Base-by-base conservation (phyloP, 495 filamentous ascomycete species). In the Entonaema liquescens region DNA sequence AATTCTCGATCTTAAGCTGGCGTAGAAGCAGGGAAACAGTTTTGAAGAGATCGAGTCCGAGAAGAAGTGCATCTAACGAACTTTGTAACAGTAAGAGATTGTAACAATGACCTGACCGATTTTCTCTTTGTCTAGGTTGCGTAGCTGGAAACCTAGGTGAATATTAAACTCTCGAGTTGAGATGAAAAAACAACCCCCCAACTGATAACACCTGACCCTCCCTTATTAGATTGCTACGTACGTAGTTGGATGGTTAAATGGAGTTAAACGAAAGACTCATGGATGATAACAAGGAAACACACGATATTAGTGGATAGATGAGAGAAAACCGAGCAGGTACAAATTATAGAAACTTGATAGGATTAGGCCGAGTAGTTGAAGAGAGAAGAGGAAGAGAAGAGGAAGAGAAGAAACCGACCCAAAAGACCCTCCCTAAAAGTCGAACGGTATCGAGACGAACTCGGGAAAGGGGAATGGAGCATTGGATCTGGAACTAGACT, bases 131-230 rank as follows among this genome's bases (percentile, higher is more conserved):
- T 72, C 26, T 12, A 59, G 61, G n/a, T n/a, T 42, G 59, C 36
- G 67, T 61, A 29, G n/a, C n/a, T n/a, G 67, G 65, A 58, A 68
- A 72, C 60, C 40, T 72, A 72, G 31, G 31, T 5, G 11, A 68
- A 56, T 53, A 56, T 68, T 72, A 72, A 55, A 60, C 63, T 68
- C 54, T 71, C 44, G 53, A 67, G 55, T 47, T 44, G 29, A 56
- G 53, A 59, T 13, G 35, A 44, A 9, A 44, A 29, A 12, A 12
- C 17, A 58, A 11, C 19, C 12, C 12, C 12, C 12, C 12, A 15
- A 5, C 13, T 40, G 55, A 36, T 36, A 59, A 17, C 23, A 29
- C 36, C 15, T 59, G 15, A n/a, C 29, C 25, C 23, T 44, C 35
- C 21, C 36, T 28, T 40, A 42, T 44, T n/a, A 26, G 23, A 5